Evolutionary conservation across 306 rosid species (phyloP), one percentile per base, ranked within the genome.

Genomic region (Cicer pinnatifidum): DNA sequence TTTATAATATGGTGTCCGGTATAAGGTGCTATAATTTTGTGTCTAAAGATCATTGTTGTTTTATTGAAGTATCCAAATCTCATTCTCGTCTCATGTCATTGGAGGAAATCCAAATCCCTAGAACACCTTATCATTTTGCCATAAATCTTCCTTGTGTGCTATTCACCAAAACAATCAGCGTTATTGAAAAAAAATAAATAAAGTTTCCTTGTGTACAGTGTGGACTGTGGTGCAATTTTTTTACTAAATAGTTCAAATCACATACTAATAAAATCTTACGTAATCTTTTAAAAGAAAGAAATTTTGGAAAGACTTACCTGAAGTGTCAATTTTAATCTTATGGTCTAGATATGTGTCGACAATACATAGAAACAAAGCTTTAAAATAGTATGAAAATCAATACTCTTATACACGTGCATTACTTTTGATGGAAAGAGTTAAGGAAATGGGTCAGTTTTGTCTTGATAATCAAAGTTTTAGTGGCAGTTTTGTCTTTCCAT

Each of bases 401-500:
- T 47, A 58, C 40, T 58, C 61, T 19, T 48, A 23, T 65, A 9
- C 73, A 54, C 73, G 80, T 72, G 82, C 64, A 53, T 66, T 71
- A 37, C 33, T 68, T 71, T 67, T 61, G 7, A 43, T 43, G 48
- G 50, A 65, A 80, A 17, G 63, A 69, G 7, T 58, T 44, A 38
- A 75, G 48, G 51, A 59, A 59, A 75, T 57, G 57, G 73, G 63
- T 13, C 66, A 50, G 15, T 13, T 33, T 19, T 53, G 70, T 43
- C 59, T 10, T 15, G 19, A 43, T 56, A 67, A 77, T 72, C 39
- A 39, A 75, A 56, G 19, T 59, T 71, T 9, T 62, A 57, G 39
- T 67, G 66, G 60, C 68, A 66, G 41, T 58, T 50, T 46, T 78
- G 74, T 75, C 44, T 78, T 71, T 71, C 75, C 52, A 75, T 75